Evolutionary conservation across 2,329 filamentous ascomycete genomes (phyloP), one percentile per base, ranked within the genome.

Genomic region (Calonectria pseudoreteaudii): DNA sequence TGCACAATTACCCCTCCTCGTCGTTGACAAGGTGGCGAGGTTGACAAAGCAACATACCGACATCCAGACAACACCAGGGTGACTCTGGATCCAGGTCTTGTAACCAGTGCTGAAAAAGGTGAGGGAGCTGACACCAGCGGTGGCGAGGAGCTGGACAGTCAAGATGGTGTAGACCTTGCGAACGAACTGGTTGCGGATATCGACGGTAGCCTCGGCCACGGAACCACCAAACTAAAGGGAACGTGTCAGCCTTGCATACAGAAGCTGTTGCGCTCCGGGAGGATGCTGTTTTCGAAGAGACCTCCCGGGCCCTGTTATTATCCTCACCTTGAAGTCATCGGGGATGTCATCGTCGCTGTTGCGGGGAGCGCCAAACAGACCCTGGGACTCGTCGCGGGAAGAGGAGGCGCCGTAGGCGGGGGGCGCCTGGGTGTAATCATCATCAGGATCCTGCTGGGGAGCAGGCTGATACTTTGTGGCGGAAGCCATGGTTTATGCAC

Each of bases 121-220:
- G 79, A 98, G 86, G 75, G 93, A 91, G 87, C 94, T 95, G 78
- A 98, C 89, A 75, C 91, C 90, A 47, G 93, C 94, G 10, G 97
- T 99, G 72, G 93, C 92, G 82, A 98, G 88, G 68, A 99, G 92
- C 85, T 99, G 97, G 66, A 95, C 92, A n/a, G 97, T 98, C 87
- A 99, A 90, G 85, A 99, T 99, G 73, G 95, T 94, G 87, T 99
- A 99, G 83, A 99, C 97, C 89, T 98, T 98, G 86, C 96, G 93
- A 80, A 98, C 90, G 85, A 98, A 99, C 86, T 97, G 94, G 92
- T 98, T 98, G 80, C 96, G 94, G 83, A 99, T 98, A 82, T 98
- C 95, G 82, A 98, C 89, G 26, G 96, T 98, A 60, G 95, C 96
- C 88, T 98, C 97, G 78, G 96, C 93, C 73, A 98, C 96, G 23